phyloP scores from a whole-genome alignment of 495 filamentous ascomycete species.

The Xylaria flabelliformis region DNA sequence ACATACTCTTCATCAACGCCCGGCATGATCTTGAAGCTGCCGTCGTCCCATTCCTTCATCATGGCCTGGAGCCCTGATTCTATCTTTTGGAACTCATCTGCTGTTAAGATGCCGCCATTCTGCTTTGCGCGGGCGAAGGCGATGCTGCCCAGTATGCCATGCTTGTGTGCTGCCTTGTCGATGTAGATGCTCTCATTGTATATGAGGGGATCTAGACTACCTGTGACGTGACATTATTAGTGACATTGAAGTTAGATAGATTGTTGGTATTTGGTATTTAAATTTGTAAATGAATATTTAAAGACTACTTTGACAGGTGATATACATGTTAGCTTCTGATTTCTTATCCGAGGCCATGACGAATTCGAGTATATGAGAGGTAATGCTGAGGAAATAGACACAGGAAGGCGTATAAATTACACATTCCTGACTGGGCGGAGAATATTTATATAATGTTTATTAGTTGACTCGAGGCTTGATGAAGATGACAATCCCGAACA shows the following conservation, averaged over 20 bases:
- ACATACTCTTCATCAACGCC: conserved; percentile 62
- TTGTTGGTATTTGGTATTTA: neutral
- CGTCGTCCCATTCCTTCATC: conserved; percentile 73
- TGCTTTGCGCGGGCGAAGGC: no score
- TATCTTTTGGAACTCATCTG: conserved; percentile 76
- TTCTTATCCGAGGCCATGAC: conserved; percentile 31
- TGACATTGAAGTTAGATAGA: neutral
- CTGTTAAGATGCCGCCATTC: conserved; percentile 75
- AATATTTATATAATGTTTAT: conserved; percentile 3
- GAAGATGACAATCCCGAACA: conserved; percentile 19
- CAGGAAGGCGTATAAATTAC: neutral
- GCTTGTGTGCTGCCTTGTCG: conserved; percentile 80
- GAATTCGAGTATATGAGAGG: neutral
- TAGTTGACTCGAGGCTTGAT: conserved; percentile 26
- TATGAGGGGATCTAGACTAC: conserved; percentile 86
- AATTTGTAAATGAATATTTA: neutral
- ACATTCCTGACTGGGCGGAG: neutral
- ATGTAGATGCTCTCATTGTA: conserved; percentile 90
- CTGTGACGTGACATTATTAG: conserved; percentile 44
- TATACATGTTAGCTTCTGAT: conserved; percentile 59
- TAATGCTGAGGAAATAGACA: neutral
- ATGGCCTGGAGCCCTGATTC: conserved; percentile 75
- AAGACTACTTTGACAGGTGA: conserved; percentile 8
- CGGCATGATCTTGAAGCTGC: conserved; percentile 64
- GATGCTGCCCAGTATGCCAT: no score